These are phyloP conservation scores for Gyromitra esculenta DNA, from an alignment of 2,329 filamentous ascomycete genomes.

Conservation along the genomic window DNA sequence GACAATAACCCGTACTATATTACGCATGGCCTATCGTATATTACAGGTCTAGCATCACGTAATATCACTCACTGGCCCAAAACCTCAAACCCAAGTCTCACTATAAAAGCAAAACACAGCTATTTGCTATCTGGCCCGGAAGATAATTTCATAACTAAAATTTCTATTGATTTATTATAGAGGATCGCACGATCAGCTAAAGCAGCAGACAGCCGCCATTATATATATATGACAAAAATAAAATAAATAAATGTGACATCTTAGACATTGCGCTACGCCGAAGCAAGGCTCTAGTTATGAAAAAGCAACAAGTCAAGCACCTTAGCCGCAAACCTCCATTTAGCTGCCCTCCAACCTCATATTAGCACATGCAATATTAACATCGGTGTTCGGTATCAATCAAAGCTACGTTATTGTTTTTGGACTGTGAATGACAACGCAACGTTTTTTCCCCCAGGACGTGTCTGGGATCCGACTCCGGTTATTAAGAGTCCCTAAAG, in stretches of 20 bases:
- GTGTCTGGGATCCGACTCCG: background rate
- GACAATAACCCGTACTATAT: background rate
- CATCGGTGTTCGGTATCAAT: background rate
- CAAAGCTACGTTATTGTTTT: background rate
- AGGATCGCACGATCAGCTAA: background rate
- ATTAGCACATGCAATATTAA: background rate
- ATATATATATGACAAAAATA: background rate
- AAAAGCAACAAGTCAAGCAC: conserved; percentile 10
- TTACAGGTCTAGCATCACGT: background rate
- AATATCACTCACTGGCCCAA: conserved; percentile 1
- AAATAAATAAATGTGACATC: background rate
- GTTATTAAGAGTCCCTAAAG: background rate
- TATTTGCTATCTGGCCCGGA: background rate
- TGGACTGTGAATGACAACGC: background rate
- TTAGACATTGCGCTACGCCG: background rate
- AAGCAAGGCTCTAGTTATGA: background rate
- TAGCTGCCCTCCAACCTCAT: background rate
- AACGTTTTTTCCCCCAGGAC: too few species aligned
- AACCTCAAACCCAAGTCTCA: background rate
- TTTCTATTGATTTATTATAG: conserved; percentile 3
- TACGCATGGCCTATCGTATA: conserved; percentile 8
- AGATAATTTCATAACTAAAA: background rate
- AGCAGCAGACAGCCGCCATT: background rate
- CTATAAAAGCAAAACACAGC: background rate
- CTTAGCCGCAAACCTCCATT: background rate